Conservation (phyloP, 1,139 yeast species). For the Suhomyces bokatorum region DNA sequence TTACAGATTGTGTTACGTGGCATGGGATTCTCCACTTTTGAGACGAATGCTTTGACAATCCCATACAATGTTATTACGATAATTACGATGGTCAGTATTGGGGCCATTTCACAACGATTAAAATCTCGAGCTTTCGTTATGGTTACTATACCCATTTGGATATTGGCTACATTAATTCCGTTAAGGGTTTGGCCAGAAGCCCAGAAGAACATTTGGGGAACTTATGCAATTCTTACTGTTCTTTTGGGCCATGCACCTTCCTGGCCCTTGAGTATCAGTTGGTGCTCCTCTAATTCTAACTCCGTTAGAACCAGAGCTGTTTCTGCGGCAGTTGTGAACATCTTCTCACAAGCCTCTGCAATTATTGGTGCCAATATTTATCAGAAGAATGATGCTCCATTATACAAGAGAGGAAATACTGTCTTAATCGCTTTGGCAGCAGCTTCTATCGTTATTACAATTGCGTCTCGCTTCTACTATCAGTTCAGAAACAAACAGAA, state of each 20-base stretch:
- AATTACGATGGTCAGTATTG: conserved; percentile 36
- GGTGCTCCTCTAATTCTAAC: conserved; percentile 25
- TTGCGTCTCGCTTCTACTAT: conserved; percentile 18
- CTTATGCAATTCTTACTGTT: conserved; percentile 21
- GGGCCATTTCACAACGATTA: conserved; percentile 43
- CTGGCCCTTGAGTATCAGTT: conserved; percentile 23
- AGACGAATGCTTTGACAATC: conserved; percentile 55
- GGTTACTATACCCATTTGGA: conserved; percentile 22
- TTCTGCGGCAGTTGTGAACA: conserved; percentile 26
- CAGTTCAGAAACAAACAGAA: conserved; percentile 17
- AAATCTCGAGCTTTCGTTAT: conserved; percentile 33
- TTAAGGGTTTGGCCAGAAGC: conserved; percentile 23
- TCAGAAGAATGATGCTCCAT: conserved; percentile 28
- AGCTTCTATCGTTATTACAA: conserved; percentile 18
- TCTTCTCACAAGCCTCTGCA: conserved; percentile 22
- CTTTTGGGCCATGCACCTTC: conserved; percentile 21
- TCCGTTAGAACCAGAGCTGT: conserved; percentile 25
- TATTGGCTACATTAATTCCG: conserved; percentile 18
- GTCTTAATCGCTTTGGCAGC: conserved; percentile 24
- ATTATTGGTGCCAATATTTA: conserved; percentile 26
- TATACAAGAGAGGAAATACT: conserved; percentile 29
- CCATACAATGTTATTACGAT: conserved; percentile 47
- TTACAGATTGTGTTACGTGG: conserved; percentile 51
- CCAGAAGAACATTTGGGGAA: conserved; percentile 23
- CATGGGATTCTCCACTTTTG: conserved; percentile 57